Evolutionary conservation across 2,329 filamentous ascomycete genomes (phyloP).

Genomic region (Trichophyton equinum): DNA sequence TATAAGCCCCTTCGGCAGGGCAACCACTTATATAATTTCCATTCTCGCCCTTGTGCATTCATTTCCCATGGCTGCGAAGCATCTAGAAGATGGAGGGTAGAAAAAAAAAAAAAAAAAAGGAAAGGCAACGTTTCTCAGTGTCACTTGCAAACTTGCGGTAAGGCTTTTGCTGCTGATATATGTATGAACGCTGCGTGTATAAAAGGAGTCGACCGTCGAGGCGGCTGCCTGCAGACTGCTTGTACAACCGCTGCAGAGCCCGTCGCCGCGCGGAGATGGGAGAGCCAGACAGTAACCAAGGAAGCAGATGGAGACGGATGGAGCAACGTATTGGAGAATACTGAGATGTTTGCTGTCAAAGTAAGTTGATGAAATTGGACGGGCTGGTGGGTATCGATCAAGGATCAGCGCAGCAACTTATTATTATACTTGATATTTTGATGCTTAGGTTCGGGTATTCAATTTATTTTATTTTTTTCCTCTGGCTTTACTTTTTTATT

Average conservation of each 20-base stretch:
- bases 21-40: constrained; percentile 3
- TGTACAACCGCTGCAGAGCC: neutral
- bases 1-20: neutral
- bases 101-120: neutral
- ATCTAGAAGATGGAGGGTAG: neutral
- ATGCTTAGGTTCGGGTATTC: neutral
- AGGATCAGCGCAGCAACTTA: neutral
- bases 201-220: neutral
- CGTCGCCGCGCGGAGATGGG: neutral
- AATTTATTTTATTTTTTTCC: neutral
- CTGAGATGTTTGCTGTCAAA: neutral
- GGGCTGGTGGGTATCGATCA: neutral
- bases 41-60: neutral
- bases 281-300: no score
- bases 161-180: neutral
- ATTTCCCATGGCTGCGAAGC: neutral
- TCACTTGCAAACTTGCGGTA: neutral
- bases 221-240: neutral
- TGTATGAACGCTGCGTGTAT: neutral
- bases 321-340: neutral
- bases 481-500: neutral
- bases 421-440: neutral
- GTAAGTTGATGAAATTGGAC: neutral
- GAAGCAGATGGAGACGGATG: no score
- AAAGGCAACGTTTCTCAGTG: neutral